Evolutionary conservation across 2,329 filamentous ascomycete genomes (phyloP), one percentile per base, ranked within the genome.

Genomic region (Plenodomus biglobosus): DNA sequence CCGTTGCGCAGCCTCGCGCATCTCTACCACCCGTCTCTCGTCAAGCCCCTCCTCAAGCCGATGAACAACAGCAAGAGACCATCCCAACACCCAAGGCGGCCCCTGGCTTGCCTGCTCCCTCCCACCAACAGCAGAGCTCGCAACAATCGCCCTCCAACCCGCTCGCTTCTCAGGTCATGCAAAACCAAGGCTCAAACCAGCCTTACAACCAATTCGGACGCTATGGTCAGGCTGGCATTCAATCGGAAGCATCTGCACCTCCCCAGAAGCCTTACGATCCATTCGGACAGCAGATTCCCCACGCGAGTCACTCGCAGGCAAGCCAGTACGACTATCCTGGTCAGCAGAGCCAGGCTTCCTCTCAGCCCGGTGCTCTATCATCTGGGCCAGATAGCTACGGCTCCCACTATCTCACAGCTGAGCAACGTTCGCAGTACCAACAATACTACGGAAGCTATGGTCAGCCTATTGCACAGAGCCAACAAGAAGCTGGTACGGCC

Each of bases 201-300:
- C 65, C 62, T 16, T 79, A 82, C 62, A 83, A 84, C 66, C 84
- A 87, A 63, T 92, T 85, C 63, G 83, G 82, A 48, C 85, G 88
- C 47, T 92, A 86, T 65, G 83, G 80, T 41, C 86, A 87, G 64
- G 68, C 79, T 44, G 78, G 77, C 44, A 72, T 80, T 27, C 85
- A 76, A 56, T 69, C 85, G 47, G 87, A 90, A 46, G 74, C 80
- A 19, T 75, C 83, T 37, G 77, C 82, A 17, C 78, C 82, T 46
- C 75, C 79, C 3, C 87, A 90, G 73, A 96, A 97, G 77, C 84
- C 87, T 2, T 92, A 91, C 72, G 92, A 96, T 68, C 83, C 89
- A 0, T 97, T 96, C 69, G 83, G 80, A 60, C 90, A 95, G 69
- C 89, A 91, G 68, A 80, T 83, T 55, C 61, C 61, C 10, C 75